Base-by-base conservation (phyloP, 164 flowering plant species). In the Umbilicus rupestris region DNA sequence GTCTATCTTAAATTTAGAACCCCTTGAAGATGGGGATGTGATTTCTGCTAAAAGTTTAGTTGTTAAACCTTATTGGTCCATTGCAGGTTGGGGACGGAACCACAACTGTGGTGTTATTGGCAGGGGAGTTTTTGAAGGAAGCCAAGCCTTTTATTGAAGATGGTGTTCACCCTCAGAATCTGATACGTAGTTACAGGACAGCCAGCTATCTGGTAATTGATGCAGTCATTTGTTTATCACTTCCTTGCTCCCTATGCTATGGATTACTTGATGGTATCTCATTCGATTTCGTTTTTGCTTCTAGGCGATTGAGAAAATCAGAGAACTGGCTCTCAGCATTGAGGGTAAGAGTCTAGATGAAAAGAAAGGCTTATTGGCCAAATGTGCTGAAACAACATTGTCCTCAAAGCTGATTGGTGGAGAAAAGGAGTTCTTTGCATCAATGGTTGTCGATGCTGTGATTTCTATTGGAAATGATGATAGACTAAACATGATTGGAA, bases 341-440 rank as follows among this genome's bases (percentile, higher is more conserved):
- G 97, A 95, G 75, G 96, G 99, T 30, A 89, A 87, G 79, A 88
- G 94, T 76, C 69, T 86, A 20, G 97, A 92, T 66, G 99, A 92
- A 68, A 92, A 90, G 88, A 92, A 88, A 77, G 73, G 69, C 70
- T 75, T 95, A 45, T 73, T 95, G 65, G 91, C 84, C 7, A 95
- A 88, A 78, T 95, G 99, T 82, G 99, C 99, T 73, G 97, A 87
- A 41, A 95, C 99, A 2, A 92, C 99, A n/a, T 90, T 92, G 42
- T 87, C 94, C 9, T 95, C 97, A 12, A 95, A 95, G 79, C 93
- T 95, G 28, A 92, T 92, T 79, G 96, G 96, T 73, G 97, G 99
- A 33, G 99, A 95, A 68, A 95, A 95, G 82, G 97, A 95, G 66
- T 95, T 92, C 72, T 92, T 95, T 86, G 94, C 97, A 66, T 69